Evolutionary conservation across 805 yeast genomes (phyloP), one percentile per base, ranked within the genome.

Genomic region (Metschnikowia matae): DNA sequence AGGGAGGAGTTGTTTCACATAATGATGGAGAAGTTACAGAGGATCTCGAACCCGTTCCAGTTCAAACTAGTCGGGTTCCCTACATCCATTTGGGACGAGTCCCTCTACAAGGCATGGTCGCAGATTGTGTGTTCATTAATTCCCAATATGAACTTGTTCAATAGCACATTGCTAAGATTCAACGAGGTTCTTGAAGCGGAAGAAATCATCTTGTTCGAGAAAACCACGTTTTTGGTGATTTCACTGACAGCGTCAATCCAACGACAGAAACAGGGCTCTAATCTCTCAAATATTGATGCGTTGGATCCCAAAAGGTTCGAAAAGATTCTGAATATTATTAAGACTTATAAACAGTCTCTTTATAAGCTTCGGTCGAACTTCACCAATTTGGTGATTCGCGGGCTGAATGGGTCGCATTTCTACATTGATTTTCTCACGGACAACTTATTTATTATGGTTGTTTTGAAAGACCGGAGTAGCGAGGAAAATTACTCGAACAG

Each of bases 81-180:
- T 5, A 94, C 98, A 0, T 88, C 96, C 1, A 92, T 92, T 50
- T 92, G 98, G 98, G 97, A 92, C 69, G 98, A 92, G 66, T 83
- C 92, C 62, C 73, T 92, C 51, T 94, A 92, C 66, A 91, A 87
- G 66, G 99, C 99, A 1, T 94, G 99, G 99, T 88, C 96, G 2
- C 87, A 84, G 45, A 92, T 94, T 52, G 97, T 94, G 34, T 91
- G 98, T 63, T 87, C 97, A 1, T 75, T 94, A 57, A 92, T 94
- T 50, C 97, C 99, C 13, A 92, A 94, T 62, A 91, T 92, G 80
- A 77, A 81, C 36, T 70, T 83, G 14, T 87, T 89, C 62, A 92
- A 92, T 66, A 80, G 80, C 51, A 86, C 88, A 62, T 73, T 94
- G 52, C 70, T 83, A 43, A 84, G 82, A 58, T 81, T 94, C 62